Evolutionary conservation across 2,329 filamentous ascomycete species (phyloP), one percentile per base, ranked within the genome.

Genomic region (Aspergillus sp.): DNA sequence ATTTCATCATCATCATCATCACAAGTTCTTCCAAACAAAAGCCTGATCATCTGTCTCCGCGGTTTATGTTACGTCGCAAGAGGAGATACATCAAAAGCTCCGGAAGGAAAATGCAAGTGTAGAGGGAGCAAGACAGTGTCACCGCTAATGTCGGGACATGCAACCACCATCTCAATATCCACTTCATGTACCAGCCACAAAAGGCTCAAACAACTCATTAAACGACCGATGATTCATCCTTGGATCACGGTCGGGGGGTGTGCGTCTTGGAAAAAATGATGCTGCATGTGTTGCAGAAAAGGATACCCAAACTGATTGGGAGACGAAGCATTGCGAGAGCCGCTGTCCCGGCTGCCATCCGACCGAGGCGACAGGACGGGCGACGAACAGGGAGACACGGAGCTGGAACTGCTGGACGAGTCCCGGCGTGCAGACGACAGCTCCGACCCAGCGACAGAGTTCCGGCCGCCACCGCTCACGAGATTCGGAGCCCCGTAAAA

Each of bases 401-500:
- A 16, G 40, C 16, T 42, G 16, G 49, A 19, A 58, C 54, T 26
- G 11, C 54, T 49, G 7, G 52, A 45, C 17, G 45, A 49, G n/a
- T 36, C 42, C 16, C 30, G 47, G n/a, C 41, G 33, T 8, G 46
- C 16, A 9, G 30, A 38, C 16, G 41, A 30, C 4, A 5, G 36
- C 24, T 49, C 44, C 13, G 46, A 20, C 17, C 30, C 41, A 16
- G 45, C 35, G 19, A 38, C 32, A 8, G 40, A 24, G 41, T 13
- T 11, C 33, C 41, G 53, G 43, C 36, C 49, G 45, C 14, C 19
- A n/a, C 47, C 44, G 42, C 11, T 35, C 33, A 41, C 38, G 17
- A 20, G 10, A 19, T 16, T 20, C 11, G 42, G 13, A 16, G 45
- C 38, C 35, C 79, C 79, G 71, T 77, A 81, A 84, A 97, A 99